Evolutionary conservation across 768 basidiomycete species (phyloP).

Genomic region (Pisolithus marmoratus): DNA sequence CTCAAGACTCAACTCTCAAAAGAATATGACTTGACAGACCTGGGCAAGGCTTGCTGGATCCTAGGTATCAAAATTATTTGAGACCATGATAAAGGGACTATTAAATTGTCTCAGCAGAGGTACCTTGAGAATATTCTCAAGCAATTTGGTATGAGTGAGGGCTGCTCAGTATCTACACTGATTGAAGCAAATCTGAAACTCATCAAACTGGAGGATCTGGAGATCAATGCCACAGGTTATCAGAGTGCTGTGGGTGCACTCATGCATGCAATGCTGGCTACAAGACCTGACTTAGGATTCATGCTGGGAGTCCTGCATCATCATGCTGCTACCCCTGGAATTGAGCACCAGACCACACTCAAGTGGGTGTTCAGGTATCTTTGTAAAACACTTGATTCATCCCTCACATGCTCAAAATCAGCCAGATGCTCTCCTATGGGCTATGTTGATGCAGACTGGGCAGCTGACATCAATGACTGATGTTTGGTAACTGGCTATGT

Average conservation of each 20-base stretch:
- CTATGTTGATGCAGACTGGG: background rate
- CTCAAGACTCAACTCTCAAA: too few species aligned
- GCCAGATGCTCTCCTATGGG: background rate
- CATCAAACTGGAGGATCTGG: background rate
- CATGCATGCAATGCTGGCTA: background rate
- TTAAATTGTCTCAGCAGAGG: background rate
- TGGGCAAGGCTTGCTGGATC: background rate
- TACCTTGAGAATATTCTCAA: background rate
- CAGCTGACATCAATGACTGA: background rate
- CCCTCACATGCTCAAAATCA: background rate
- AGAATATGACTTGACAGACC: background rate
- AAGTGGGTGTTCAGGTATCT: background rate
- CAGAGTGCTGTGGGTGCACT: background rate
- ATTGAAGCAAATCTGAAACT: background rate
- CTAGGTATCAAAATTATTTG: background rate
- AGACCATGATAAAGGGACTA: background rate
- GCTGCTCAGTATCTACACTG: background rate
- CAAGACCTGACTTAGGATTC: background rate
- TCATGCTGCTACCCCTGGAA: background rate
- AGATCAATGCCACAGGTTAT: background rate
- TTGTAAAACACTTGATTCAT: background rate
- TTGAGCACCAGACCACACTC: background rate
- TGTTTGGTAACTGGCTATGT: conserved; percentile 22
- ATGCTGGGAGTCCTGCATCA: background rate
- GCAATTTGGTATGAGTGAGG: background rate